phyloP scores from a whole-genome alignment of 176 grass and related monocot species.

The Rhynchospora tenuis region DNA sequence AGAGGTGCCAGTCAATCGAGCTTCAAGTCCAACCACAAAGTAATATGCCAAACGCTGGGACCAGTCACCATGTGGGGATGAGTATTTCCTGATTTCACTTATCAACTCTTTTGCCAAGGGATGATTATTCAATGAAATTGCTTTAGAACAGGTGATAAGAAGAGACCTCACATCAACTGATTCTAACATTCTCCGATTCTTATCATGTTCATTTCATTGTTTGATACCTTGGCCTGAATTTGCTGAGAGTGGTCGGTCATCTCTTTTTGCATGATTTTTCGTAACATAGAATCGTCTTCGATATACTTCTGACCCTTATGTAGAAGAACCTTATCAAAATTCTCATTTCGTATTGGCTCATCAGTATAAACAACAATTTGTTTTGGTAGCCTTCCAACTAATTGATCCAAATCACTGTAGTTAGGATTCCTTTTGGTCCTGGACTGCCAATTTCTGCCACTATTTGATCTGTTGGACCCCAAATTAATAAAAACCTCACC shows the following conservation, averaged over 20 bases:
- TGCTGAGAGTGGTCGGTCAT: background rate
- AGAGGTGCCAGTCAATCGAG: conserved; percentile 32
- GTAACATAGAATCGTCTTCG: conserved; percentile 13
- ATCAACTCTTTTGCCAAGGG: conserved; percentile 20
- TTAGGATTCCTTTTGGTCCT: conserved; percentile 3
- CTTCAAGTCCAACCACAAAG: conserved; percentile 37
- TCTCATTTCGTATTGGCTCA: conserved; percentile 27
- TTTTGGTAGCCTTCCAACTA: conserved; percentile 33
- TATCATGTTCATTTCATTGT: background rate
- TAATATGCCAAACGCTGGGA: conserved; percentile 38
- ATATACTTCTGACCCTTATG: conserved; percentile 3
- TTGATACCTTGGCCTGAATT: background rate
- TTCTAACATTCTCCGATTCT: conserved; percentile 11
- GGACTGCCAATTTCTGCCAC: too few relatives aligned
- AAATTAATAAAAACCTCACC: conserved; percentile 23
- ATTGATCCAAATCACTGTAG: conserved; percentile 15
- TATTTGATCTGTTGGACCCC: background rate
- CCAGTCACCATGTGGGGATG: conserved; percentile 29
- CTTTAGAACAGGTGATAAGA: conserved; percentile 36
- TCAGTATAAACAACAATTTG: conserved; percentile 23
- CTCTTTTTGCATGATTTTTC: conserved; percentile 31
- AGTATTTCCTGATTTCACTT: conserved; percentile 37
- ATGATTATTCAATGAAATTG: conserved; percentile 24
- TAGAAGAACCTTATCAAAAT: conserved; percentile 33
- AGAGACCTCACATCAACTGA: conserved; percentile 26